phyloP scores from a whole-genome alignment of 768 basidiomycete species.

The Tylopilus sp. region DNA sequence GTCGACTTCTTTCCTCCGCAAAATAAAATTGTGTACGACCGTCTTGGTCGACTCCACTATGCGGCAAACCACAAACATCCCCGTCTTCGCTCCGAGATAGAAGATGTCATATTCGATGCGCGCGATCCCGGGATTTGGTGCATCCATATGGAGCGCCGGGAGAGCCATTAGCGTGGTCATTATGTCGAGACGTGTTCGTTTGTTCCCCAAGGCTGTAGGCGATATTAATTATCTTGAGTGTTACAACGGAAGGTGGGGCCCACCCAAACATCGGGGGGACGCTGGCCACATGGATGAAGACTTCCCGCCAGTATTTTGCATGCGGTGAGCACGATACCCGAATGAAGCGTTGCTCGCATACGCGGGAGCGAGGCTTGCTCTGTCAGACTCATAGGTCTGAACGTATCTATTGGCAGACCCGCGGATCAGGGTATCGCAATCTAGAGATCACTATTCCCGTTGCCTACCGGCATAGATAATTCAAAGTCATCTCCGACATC shows the following conservation, averaged over 20 bases:
- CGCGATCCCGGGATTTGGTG: background rate
- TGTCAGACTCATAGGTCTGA: conserved; percentile 31
- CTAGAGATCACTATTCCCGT: background rate
- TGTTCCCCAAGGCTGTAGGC: conserved; percentile 16
- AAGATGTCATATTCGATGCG: conserved; percentile 29
- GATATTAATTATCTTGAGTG: too few species aligned
- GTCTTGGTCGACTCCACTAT: conserved; percentile 13
- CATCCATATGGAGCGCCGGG: conserved; percentile 23
- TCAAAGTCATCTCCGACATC: conserved; percentile 29
- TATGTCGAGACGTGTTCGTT: conserved; percentile 27
- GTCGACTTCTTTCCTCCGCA: conserved; percentile 30
- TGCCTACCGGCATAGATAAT: conserved; percentile 30
- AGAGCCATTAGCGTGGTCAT: conserved; percentile 23
- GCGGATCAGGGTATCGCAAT: conserved; percentile 1
- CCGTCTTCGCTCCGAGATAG: conserved; percentile 26
- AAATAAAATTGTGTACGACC: conserved; percentile 28
- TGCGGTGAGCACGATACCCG: conserved; percentile 24
- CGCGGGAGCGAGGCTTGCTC: conserved; percentile 32
- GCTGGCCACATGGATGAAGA: background rate
- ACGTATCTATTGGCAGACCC: conserved; percentile 23
- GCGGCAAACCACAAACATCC: conserved; percentile 29
- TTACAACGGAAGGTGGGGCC: conserved; percentile 2
- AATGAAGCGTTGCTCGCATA: conserved; percentile 31
- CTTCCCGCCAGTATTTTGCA: background rate
- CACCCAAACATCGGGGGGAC: conserved; percentile 15